Percentiles rank a stretch among this genome's conserved stretches.
Evolutionary conservation across 345 rosid species (phyloP).

Genomic region (Salix dunnii): DNA sequence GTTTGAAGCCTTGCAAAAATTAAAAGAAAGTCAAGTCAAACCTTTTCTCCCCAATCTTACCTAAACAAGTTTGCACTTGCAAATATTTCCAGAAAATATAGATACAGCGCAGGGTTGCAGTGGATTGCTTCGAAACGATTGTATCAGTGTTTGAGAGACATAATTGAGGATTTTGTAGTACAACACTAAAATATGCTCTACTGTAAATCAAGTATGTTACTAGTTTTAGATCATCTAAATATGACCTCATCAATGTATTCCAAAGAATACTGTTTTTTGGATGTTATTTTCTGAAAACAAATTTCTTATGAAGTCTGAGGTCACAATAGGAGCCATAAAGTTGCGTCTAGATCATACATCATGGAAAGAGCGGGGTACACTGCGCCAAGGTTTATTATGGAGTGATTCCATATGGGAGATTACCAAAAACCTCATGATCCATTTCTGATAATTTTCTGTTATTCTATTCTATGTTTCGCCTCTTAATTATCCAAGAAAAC

Average conservation of each 20-base stretch:
- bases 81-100: not conserved
- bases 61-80: not conserved
- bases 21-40: slow-evolving; percentile 61
- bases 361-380: slow-evolving; percentile 62
- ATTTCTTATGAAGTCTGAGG: not conserved
- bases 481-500: not conserved
- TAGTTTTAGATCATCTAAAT: not conserved
- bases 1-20: slow-evolving; percentile 69
- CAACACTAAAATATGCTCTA: not conserved
- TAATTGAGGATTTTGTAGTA: not conserved
- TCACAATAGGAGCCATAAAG: not conserved
- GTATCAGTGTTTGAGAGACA: not conserved
- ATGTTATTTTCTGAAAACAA: not conserved
- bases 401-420: slow-evolving; percentile 33
- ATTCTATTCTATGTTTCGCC: not conserved
- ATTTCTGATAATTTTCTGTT: not conserved
- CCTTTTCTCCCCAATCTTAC: not conserved
- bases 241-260: not conserved
- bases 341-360: slow-evolving; percentile 19
- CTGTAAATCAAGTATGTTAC: not conserved
- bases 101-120: not conserved
- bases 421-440: not conserved
- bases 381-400: slow-evolving; percentile 69
- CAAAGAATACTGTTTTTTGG: not conserved
- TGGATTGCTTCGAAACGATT: not conserved